phyloP scores from a whole-genome alignment of 2,329 filamentous ascomycete genomes.

The Dactylellina drechsleri region DNA sequence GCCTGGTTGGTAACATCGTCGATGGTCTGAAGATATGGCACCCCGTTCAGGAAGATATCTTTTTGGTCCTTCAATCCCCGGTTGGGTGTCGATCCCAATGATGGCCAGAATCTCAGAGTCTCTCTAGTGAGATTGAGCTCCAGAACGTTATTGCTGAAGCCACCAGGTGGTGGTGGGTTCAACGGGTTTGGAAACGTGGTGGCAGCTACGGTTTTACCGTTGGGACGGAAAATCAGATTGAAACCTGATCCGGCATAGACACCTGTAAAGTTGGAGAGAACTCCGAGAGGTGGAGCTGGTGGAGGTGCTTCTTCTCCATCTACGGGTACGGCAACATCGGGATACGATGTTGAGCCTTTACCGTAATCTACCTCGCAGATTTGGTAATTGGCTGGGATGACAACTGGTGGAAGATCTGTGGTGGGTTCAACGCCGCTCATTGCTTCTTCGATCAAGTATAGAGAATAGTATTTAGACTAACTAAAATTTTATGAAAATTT shows the following conservation, averaged over 20 bases:
- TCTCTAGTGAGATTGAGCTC: conserved; percentile 63
- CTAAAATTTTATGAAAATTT: background rate
- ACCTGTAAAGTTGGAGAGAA: conserved; percentile 59
- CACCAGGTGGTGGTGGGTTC: conserved; percentile 44
- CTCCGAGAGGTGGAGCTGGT: conserved; percentile 51
- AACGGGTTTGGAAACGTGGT: conserved; percentile 54
- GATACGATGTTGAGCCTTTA: conserved; percentile 6
- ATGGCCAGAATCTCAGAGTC: conserved; percentile 59
- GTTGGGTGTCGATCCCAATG: conserved; percentile 62
- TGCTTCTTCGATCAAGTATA: background rate
- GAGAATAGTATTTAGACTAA: background rate
- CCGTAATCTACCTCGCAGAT: conserved; percentile 17
- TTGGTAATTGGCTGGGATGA: conserved; percentile 14
- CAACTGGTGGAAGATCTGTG: background rate
- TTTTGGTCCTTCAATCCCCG: conserved; percentile 60
- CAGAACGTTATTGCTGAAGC: conserved; percentile 60
- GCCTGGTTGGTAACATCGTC: conserved; percentile 60
- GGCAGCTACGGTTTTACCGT: conserved; percentile 54
- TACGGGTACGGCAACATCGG: background rate
- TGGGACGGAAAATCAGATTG: conserved; percentile 62
- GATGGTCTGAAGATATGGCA: conserved; percentile 62
- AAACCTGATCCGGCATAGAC: conserved; percentile 61
- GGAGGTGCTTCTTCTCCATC: conserved; percentile 3
- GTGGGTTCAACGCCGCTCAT: conserved; percentile 9
- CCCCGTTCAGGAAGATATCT: conserved; percentile 61